Evolutionary conservation across 805 yeast species (phyloP).

Genomic region (Barnettozyma vustinii): DNA sequence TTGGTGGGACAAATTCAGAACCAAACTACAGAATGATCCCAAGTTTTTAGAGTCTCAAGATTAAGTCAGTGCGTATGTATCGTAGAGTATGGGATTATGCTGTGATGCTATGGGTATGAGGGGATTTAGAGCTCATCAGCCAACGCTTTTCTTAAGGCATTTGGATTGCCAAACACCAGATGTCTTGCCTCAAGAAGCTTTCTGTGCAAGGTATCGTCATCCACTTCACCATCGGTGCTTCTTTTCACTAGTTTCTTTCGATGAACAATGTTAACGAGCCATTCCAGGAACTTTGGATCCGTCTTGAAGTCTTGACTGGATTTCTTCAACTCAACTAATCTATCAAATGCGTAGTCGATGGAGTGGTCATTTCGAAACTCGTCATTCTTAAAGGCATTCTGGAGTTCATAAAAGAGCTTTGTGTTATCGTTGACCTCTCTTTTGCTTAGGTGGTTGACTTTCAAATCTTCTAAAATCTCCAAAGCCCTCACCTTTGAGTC

Average conservation of each 20-base stretch:
- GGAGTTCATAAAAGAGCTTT: conserved; percentile 14
- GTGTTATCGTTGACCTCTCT: conserved; percentile 12
- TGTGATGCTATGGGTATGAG: neutral
- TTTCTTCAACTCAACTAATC: conserved; percentile 31
- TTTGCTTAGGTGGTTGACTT: conserved; percentile 8
- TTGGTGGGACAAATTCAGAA: conserved; percentile 93
- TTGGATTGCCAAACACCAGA: conserved; percentile 70
- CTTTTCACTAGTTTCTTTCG: conserved; percentile 24
- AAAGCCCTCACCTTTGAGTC: conserved; percentile 34
- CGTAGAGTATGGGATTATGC: too few relatives aligned
- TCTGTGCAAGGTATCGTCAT: conserved; percentile 30
- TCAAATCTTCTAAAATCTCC: conserved; percentile 43
- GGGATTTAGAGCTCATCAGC: conserved; percentile 43
- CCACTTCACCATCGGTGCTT: conserved; percentile 25
- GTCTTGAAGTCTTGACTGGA: conserved; percentile 26
- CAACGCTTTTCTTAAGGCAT: conserved; percentile 57
- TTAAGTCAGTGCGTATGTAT: neutral
- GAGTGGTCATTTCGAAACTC: conserved; percentile 33
- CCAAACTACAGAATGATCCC: conserved; percentile 74
- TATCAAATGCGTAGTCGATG: conserved; percentile 37
- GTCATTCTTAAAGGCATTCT: conserved; percentile 23
- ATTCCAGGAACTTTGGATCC: conserved; percentile 44
- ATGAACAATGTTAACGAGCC: conserved; percentile 52
- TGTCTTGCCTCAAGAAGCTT: conserved; percentile 50
- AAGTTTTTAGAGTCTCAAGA: conserved; percentile 54